A percentile compares a stretch with the other conserved stretches of the same genome.
Evolutionary conservation across 2,329 filamentous ascomycete species (phyloP).

Genomic region (Bipolaris oryzae): DNA sequence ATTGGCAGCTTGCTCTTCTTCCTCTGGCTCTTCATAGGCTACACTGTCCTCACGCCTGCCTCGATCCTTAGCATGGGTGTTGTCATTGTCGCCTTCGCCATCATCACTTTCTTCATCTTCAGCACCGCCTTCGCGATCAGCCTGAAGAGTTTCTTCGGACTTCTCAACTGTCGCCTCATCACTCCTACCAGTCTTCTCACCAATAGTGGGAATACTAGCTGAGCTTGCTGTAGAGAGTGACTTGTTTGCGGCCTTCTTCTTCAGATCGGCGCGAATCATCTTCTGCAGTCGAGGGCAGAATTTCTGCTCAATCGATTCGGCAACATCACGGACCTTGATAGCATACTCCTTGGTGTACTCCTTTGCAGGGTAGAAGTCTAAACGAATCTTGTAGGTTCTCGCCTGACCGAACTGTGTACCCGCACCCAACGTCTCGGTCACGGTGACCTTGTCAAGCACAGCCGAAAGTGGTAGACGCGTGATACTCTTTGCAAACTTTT

Average conservation of each 20-base stretch:
- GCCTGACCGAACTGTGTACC: slow-evolving; percentile 72
- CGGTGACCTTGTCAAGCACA: slow-evolving; percentile 78
- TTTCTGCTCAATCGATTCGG: slow-evolving; percentile 77
- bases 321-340: slow-evolving; percentile 77
- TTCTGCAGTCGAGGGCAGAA: slow-evolving; percentile 75
- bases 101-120: slow-evolving; percentile 78
- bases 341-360: slow-evolving; percentile 89
- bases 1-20: slow-evolving; percentile 81
- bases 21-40: slow-evolving; percentile 90
- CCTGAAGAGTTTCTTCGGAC: slow-evolving; percentile 31
- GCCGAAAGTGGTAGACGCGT: slow-evolving; percentile 83
- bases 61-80: slow-evolving; percentile 73
- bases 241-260: slow-evolving; percentile 71
- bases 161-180: slow-evolving; percentile 56
- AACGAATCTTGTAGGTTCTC: slow-evolving; percentile 81
- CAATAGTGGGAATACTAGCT: slow-evolving; percentile 78
- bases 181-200: slow-evolving; percentile 64
- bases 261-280: slow-evolving; percentile 75
- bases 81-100: slow-evolving; percentile 59
- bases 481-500: slow-evolving; percentile 89
- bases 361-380: slow-evolving; percentile 81
- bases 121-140: slow-evolving; percentile 57
- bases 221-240: slow-evolving; percentile 56
- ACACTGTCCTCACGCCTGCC: slow-evolving; percentile 80
- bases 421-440: slow-evolving; percentile 78